Percentiles rank a stretch among this genome's conserved stretches.
These are phyloP conservation scores for Paspalum notatum DNA, from an alignment of 176 grass and related monocot species.

Conservation along the genomic window DNA sequence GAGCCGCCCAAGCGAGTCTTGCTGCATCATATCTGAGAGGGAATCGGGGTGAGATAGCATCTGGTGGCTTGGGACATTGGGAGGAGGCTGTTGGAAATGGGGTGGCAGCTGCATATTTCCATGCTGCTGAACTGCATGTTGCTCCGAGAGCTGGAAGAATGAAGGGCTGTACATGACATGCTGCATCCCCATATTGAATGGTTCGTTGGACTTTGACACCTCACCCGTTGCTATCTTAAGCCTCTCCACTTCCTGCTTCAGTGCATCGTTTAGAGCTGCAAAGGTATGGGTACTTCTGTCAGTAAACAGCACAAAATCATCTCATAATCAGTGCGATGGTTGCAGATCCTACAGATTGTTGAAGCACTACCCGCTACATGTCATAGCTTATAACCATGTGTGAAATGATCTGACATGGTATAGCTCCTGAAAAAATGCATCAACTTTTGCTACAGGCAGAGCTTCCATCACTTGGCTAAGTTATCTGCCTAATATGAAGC, in stretches of 20 bases:
- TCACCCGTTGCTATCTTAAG: conserved; percentile 82
- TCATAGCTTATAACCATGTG: neutral
- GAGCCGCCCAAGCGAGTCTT: conserved; percentile 71
- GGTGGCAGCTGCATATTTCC: conserved; percentile 52
- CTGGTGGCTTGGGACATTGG: conserved; percentile 56
- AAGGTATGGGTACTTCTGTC: conserved; percentile 37
- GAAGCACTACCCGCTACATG: conserved; percentile 1
- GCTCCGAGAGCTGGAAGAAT: conserved; percentile 64
- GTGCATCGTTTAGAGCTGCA: conserved; percentile 79
- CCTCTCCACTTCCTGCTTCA: conserved; percentile 84
- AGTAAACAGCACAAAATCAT: conserved; percentile 17
- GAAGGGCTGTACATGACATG: conserved; percentile 64
- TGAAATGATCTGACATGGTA: conserved; percentile 1
- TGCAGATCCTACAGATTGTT: conserved; percentile 3
- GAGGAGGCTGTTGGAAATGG: conserved; percentile 67
- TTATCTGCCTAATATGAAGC: neutral
- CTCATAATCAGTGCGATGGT: neutral
- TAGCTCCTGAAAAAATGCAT: neutral
- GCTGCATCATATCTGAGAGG: conserved; percentile 80
- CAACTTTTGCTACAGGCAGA: neutral
- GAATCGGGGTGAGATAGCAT: conserved; percentile 62
- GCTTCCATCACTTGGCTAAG: neutral
- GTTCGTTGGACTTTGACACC: conserved; percentile 54
- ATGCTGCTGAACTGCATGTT: conserved; percentile 49
- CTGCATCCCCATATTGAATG: conserved; percentile 77